Base-by-base conservation (phyloP, 352 stramenopile species). In the Phytophthora cryptogea region DNA sequence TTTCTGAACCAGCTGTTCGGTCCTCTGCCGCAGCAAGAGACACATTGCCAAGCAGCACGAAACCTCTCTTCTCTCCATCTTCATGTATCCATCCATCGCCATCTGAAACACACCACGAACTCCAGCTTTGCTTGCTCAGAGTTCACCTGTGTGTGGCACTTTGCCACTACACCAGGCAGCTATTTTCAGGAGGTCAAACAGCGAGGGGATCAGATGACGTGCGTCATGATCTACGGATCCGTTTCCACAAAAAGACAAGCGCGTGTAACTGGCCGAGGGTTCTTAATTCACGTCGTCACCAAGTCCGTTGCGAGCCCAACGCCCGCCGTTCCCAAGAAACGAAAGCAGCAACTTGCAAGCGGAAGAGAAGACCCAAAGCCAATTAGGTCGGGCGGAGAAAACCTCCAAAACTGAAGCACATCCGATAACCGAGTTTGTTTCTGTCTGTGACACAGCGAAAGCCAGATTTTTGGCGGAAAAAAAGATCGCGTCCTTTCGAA, bases 311-410 rank as follows among this genome's bases (percentile, higher is more conserved):
- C 50, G 30, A 9, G 27, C 40, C 46, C 41, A 66, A 56, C 59
- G 59, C n/a, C 46, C 10, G 54, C 48, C 55, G 60, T 66, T 70
- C 42, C 52, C 40, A 59, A 66, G 55, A 70, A 60, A 60, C 13
- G 10, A 23, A 33, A 49, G 26, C 26, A 8, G 42, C 28, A 36
- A 43, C 11, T 14, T 32, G 47, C 26, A 61, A 51, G 13, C 39
- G 55, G 37, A 58, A 52, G 5, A 58, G 37, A 37, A 16, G 27
- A 8, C 10, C 4, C 3, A 11, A 39, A 39, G 33, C 11, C 33
- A n/a, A 14, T 4, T 23, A 23, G 1, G 33, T 16, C 7, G 33
- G 6, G 33, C 14, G 32, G 11, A 37, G 10, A 37, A 39, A 39
- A 11, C 33, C 7, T 14, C 2, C 20, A 23, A 23, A 14, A 39